Percentiles rank a stretch among this genome's conserved stretches.
Evolutionary conservation across 2,329 filamentous ascomycete species (phyloP).

Genomic region (Aspergillus viridinutans): DNA sequence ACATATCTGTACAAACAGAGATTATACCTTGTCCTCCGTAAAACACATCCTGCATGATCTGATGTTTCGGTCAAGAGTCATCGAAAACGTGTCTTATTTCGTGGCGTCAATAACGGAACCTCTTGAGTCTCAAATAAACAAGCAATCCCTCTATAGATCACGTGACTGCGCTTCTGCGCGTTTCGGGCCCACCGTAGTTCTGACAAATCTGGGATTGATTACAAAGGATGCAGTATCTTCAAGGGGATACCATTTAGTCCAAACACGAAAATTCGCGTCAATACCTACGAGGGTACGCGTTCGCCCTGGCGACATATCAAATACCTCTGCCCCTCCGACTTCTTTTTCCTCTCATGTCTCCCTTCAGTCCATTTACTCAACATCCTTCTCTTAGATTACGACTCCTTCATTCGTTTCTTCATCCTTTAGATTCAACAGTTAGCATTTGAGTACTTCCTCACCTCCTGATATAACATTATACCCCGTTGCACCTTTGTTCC

Average conservation of each 20-base stretch:
- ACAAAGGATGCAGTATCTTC: constrained; percentile 1
- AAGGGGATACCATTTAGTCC: constrained; percentile 25
- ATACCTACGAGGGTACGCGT: constrained; percentile 27
- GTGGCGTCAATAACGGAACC: background rate
- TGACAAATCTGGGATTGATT: background rate
- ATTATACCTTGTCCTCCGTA: background rate
- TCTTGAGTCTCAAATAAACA: background rate
- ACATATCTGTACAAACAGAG: background rate
- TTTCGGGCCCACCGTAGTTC: constrained; percentile 9
- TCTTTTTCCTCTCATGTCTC: constrained; percentile 22
- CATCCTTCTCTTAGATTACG: constrained; percentile 9
- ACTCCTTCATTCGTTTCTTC: constrained; percentile 5
- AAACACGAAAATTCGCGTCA: constrained; percentile 35
- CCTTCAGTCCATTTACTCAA: constrained; percentile 10
- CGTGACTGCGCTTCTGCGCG: constrained; percentile 8
- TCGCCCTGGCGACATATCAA: constrained; percentile 28
- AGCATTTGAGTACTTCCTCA: background rate
- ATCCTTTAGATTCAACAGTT: background rate
- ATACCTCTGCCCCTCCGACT: constrained; percentile 29
- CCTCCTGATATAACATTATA: constrained; percentile 13
- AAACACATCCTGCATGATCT: background rate
- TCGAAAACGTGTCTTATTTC: background rate
- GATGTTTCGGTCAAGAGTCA: background rate
- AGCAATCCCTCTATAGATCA: background rate
- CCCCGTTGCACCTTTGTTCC: constrained; percentile 15